Evolutionary conservation across 305 asterid genomes (phyloP).

Genomic region (Plantago coronopus): DNA sequence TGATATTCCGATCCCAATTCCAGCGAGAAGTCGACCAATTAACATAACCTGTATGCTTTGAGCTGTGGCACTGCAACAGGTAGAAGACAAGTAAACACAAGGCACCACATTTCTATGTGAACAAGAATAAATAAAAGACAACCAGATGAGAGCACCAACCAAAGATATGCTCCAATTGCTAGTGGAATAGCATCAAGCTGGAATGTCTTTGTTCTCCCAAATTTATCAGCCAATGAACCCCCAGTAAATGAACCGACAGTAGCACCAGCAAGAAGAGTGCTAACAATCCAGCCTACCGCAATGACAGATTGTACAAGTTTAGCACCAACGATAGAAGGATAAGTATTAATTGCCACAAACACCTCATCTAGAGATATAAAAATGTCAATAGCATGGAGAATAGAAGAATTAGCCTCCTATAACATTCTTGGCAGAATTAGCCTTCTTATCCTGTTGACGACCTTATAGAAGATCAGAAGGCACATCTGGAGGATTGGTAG

Average conservation of each 20-base stretch:
- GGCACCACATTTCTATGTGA: conserved; percentile 3
- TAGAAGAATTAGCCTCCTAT: neutral
- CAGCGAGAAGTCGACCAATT: conserved; percentile 83
- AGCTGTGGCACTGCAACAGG: conserved; percentile 65
- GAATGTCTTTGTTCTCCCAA: conserved; percentile 91
- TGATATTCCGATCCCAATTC: conserved; percentile 89
- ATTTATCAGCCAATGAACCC: conserved; percentile 87
- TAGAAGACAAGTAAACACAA: conserved; percentile 19
- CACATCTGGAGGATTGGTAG: neutral
- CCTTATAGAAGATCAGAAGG: neutral
- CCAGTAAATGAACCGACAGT: conserved; percentile 95
- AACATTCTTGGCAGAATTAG: neutral
- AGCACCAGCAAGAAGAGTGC: conserved; percentile 95
- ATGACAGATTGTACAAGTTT: conserved; percentile 14
- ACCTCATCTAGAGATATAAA: neutral
- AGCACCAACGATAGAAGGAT: neutral
- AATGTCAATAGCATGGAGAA: neutral
- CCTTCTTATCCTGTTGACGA: neutral
- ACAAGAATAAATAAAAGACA: conserved; percentile 8
- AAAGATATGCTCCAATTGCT: conserved; percentile 78
- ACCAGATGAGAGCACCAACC: conserved; percentile 45
- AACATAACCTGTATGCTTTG: conserved; percentile 76
- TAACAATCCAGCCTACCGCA: conserved; percentile 82
- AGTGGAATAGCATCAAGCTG: conserved; percentile 88
- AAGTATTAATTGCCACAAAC: conserved; percentile 2